Base-by-base conservation (phyloP, 495 filamentous ascomycete species). In the Penicillium parvum region DNA sequence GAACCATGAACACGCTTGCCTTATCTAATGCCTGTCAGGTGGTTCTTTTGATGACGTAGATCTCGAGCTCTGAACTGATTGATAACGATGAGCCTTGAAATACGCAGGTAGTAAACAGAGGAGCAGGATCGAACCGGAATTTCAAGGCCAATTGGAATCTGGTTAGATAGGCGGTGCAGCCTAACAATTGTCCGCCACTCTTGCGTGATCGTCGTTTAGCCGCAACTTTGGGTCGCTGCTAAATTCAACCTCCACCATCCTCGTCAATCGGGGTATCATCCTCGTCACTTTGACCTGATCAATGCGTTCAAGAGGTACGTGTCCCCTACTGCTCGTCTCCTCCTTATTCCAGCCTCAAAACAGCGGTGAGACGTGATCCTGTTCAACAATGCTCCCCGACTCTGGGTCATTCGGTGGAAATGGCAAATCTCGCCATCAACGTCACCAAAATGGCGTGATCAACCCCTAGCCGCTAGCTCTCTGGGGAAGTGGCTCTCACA, bases 121-220 rank as follows among this genome's bases (percentile, higher is more conserved):
- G n/a, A n/a, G 28, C 11, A 30, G 5, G 5, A 30, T 1, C 12
- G 4, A 15, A 30, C 5, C 16, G 16, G 27, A 27, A 8, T 3
- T 8, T 27, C 5, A 7, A 29, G 11, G 27, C 8, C 27, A 12
- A 29, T 11, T 5, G 4, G 4, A 12, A 30, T 6, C n/a, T 3
- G 11, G n/a, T 5, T 12, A 37, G 23, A 19, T 23, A 21, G 32
- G 18, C n/a, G 36, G 29, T 34, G 19, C n/a, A n/a, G n/a, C n/a
- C 16, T 25, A 26, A 40, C 54, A 56, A 54, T 29, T 54, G 25
- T 8, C 42, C 50, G 53, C 49, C 61, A 43, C 42, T 52, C 55
- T 65, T 62, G 60, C 62, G 60, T 65, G 62, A 65, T 65, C 57
- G 53, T 47, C 57, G 39, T 25, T 45, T 52, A 47, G 45, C 52